Conservation (phyloP, 371 early-diverging fungal genomes). For the Lichtheimia ornata region DNA sequence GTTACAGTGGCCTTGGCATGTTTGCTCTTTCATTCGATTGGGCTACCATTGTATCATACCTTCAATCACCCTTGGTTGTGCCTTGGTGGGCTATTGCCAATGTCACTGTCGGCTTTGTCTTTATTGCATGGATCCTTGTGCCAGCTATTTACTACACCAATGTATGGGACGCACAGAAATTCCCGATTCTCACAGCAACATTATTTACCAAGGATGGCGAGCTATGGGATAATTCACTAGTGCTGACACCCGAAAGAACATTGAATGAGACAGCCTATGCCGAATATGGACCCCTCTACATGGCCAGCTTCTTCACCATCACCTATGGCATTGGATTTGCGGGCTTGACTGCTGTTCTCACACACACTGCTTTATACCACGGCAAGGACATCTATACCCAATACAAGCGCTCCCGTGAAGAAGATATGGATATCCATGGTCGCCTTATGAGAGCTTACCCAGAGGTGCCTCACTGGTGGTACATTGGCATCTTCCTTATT, state of each 20-base stretch:
- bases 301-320: constrained; percentile 59
- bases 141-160: constrained; percentile 75
- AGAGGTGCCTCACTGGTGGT: constrained; percentile 79
- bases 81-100: constrained; percentile 78
- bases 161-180: constrained; percentile 62
- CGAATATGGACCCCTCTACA: constrained; percentile 72
- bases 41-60: constrained; percentile 67
- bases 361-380: constrained; percentile 65
- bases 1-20: constrained; percentile 68
- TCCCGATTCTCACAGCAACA: constrained; percentile 58
- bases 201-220: constrained; percentile 52
- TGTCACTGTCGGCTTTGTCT: constrained; percentile 67
- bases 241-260: constrained; percentile 54
- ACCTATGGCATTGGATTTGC: constrained; percentile 68
- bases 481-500: constrained; percentile 50
- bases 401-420: constrained; percentile 55
- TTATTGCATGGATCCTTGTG: constrained; percentile 75
- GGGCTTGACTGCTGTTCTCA: constrained; percentile 63
- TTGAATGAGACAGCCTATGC: constrained; percentile 66
- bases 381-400: constrained; percentile 62
- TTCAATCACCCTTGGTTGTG: constrained; percentile 69
- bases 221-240: constrained; percentile 53
- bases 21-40: constrained; percentile 75
- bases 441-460: constrained; percentile 71
- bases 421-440: constrained; percentile 68